Base-by-base conservation (phyloP, 129 eudicot genomes). In the Dittrichia graveolens region DNA sequence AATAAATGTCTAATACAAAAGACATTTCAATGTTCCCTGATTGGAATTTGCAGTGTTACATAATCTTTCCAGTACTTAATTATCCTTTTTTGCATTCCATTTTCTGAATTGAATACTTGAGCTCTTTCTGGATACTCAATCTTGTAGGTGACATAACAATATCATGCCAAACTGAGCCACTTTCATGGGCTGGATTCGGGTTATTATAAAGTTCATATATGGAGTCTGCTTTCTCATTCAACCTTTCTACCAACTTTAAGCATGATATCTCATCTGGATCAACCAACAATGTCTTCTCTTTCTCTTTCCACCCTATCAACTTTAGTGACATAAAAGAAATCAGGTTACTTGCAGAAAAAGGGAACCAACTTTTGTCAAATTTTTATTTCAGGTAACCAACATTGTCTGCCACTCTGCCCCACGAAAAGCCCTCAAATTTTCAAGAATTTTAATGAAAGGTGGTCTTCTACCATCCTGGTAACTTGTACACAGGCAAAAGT, bases 261-360 rank as follows among this genome's bases (percentile, higher is more conserved):
- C 82, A 75, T 38, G 75, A 67, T 79, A 95, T 88, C 83, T 95
- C 97, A 48, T 88, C 97, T 15, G 96, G 99, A 67, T 95, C 97
- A 38, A 91, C 96, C 84, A 95, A 78, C 78, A 95, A 72, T 31
- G 82, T 95, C 87, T 83, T 95, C 65, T 90, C 99, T 81, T 84
- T 91, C 69, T 88, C 97, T 75, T 95, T 95, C 97, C 97, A 90
- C 72, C 91, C 99, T 88, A 91, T 95, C 86, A 92, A 69, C 96
- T 89, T 81, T 50, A 61, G 14, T 78, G 50, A 65, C 69, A 77
- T 3, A 15, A 15, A 24, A 24, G 31, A 24, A 24, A 24, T 24
- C 31, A 24, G 31, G 31, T 2, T 2, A 24, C 0, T 24, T 24
- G 31, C 31, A 24, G 31, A 24, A 24, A 24, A 24, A 24, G 2